phyloP scores from a whole-genome alignment of 257 asterid genomes.

The Petrea volubilis region DNA sequence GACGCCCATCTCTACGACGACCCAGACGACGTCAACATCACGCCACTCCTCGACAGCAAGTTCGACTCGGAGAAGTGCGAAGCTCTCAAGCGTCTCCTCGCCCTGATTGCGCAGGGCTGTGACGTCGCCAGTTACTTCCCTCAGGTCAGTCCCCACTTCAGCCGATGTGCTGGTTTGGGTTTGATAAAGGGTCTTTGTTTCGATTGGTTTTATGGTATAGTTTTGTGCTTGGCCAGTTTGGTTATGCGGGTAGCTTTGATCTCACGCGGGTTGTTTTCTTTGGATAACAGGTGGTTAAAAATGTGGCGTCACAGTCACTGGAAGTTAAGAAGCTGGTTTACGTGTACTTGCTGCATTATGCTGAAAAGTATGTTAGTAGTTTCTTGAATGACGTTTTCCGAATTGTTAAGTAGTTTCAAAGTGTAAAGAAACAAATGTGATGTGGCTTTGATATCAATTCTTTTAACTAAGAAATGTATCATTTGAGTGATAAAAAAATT shows the following conservation, averaged over 20 bases:
- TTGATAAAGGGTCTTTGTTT: neutral
- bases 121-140: slow-evolving; percentile 90
- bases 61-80: slow-evolving; percentile 94
- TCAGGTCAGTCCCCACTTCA: slow-evolving; percentile 44
- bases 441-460: neutral
- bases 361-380: slow-evolving; percentile 64
- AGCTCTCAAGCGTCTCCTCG: slow-evolving; percentile 93
- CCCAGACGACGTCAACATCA: slow-evolving; percentile 89
- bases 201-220: neutral
- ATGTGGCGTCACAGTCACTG: slow-evolving; percentile 85
- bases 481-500: neutral
- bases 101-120: slow-evolving; percentile 89
- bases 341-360: slow-evolving; percentile 90
- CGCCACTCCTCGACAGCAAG: slow-evolving; percentile 90
- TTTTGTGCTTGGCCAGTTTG: neutral
- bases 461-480: neutral
- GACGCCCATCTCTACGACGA: slow-evolving; percentile 97
- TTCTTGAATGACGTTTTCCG: slow-evolving; percentile 4
- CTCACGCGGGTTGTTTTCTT: slow-evolving; percentile 17
- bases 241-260: neutral
- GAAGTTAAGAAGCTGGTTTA: slow-evolving; percentile 97
- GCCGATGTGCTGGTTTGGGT: slow-evolving; percentile 16
- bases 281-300: slow-evolving; percentile 81
- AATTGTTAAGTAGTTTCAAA: slow-evolving; percentile 4
- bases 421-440: neutral